A percentile compares a stretch with the other conserved stretches of the same genome.
These are phyloP conservation scores for Aquilaria malaccensis DNA, from an alignment of 345 rosid genomes.

Conservation along the genomic window DNA sequence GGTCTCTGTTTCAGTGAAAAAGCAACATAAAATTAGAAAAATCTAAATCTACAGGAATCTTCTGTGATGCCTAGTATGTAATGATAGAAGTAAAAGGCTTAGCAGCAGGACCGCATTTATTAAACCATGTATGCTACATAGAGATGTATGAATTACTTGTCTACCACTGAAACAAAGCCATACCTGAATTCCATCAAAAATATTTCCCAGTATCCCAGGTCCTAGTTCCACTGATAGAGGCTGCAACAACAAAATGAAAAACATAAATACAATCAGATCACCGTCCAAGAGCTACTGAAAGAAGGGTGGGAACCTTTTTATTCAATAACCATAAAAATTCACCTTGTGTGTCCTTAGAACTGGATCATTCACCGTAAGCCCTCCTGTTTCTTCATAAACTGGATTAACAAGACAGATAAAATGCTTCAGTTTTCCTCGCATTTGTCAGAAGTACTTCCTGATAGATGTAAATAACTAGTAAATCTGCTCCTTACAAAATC, in stretches of 20 bases:
- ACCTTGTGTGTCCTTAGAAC: slow-evolving; percentile 94
- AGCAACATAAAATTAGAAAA: not conserved
- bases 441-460: too few species aligned
- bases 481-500: too few species aligned
- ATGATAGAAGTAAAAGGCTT: slow-evolving; percentile 2
- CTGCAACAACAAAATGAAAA: slow-evolving; percentile 37
- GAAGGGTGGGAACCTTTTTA: not conserved
- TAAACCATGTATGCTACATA: too few species aligned
- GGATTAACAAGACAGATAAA: slow-evolving; percentile 14
- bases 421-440: not conserved
- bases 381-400: slow-evolving; percentile 98
- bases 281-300: not conserved
- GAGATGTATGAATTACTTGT: too few species aligned
- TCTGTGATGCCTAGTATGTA: slow-evolving; percentile 2
- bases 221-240: slow-evolving; percentile 98
- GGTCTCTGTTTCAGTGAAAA: slow-evolving; percentile 59
- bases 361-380: slow-evolving; percentile 91
- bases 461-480: too few species aligned
- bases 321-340: not conserved
- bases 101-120: not conserved
- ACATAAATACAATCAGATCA: slow-evolving; percentile 9
- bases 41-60: not conserved
- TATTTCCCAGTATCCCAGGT: slow-evolving; percentile 97
- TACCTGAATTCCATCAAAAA: slow-evolving; percentile 99
- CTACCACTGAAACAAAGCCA: slow-evolving; percentile 10